A percentile compares a stretch with the other conserved stretches of the same genome.
Conservation (phyloP, 2,329 filamentous ascomycete species). For the Leptographium flavum region DNA sequence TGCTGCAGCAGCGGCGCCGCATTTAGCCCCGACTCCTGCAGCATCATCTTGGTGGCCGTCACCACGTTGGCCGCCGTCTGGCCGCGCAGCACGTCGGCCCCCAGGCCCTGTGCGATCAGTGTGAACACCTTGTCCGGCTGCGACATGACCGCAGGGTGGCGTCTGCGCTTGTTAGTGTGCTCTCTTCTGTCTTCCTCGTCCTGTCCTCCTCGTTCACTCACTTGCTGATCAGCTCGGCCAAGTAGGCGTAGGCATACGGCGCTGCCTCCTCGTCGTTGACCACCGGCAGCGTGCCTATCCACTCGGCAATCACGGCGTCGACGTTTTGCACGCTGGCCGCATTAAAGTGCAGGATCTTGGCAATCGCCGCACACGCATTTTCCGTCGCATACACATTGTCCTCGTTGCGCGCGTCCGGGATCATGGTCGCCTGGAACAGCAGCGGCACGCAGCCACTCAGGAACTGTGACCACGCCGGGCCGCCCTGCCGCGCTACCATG, state of each 20-base stretch:
- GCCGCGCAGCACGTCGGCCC: constrained; percentile 79
- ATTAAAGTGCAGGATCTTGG: constrained; percentile 93
- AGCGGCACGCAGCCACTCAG: constrained; percentile 64
- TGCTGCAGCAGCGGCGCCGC: constrained; percentile 60
- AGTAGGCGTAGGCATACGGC: constrained; percentile 86
- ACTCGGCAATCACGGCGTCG: constrained; percentile 65
- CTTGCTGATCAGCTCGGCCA: constrained; percentile 86
- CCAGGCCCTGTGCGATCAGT: constrained; percentile 74
- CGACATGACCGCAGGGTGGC: constrained; percentile 66
- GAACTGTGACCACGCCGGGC: constrained; percentile 76
- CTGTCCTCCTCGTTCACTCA: constrained; percentile 37
- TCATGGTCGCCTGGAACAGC: constrained; percentile 72
- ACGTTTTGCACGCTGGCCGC: constrained; percentile 58
- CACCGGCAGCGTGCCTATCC: constrained; percentile 83
- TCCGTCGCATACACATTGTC: constrained; percentile 96
- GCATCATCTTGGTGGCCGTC: constrained; percentile 60
- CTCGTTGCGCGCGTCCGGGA: constrained; percentile 70
- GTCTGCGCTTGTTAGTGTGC: constrained; percentile 36
- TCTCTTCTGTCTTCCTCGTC: neutral
- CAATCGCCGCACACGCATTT: constrained; percentile 91
- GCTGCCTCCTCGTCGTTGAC: constrained; percentile 94
- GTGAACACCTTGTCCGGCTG: constrained; percentile 74
- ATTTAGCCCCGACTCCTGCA: constrained; percentile 60
- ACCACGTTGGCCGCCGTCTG: constrained; percentile 68
- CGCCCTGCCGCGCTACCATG: constrained; percentile 86